Percentiles rank a stretch among this genome's conserved stretches.
Conservation (phyloP, 768 basidiomycete genomes). For the Pluteus cervinus region DNA sequence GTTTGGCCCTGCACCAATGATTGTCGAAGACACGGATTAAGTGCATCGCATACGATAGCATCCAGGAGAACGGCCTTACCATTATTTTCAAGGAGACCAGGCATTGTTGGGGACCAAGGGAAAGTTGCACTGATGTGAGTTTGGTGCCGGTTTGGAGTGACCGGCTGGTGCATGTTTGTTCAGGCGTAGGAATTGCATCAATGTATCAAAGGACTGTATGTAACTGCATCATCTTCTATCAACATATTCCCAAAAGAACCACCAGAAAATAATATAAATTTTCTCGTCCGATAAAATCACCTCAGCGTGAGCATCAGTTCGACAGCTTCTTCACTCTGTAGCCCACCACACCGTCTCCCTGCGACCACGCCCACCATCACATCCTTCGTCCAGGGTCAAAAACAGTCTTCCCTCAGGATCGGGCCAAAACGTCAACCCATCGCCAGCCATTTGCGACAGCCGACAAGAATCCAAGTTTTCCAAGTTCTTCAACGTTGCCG, state of each 20-base stretch:
- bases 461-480: constrained; percentile 42
- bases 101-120: constrained; percentile 34
- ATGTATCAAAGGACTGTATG: too few relatives aligned
- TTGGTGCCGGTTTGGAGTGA: too few relatives aligned
- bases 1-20: constrained; percentile 41
- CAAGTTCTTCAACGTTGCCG: constrained; percentile 31
- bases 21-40: constrained; percentile 7
- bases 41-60: constrained; percentile 4
- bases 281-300: too few relatives aligned
- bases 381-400: too few relatives aligned
- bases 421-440: constrained; percentile 47
- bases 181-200: too few relatives aligned
- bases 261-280: too few relatives aligned
- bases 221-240: constrained; percentile 8
- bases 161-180: too few relatives aligned
- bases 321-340: constrained; percentile 15
- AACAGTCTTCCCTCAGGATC: constrained; percentile 7
- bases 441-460: constrained; percentile 39
- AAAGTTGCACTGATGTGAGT: too few relatives aligned
- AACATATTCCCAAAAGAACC: too few relatives aligned
- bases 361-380: not conserved
- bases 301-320: constrained; percentile 19
- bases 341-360: not conserved
- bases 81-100: constrained; percentile 31
- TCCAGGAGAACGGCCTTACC: constrained; percentile 26